These are phyloP conservation scores for Musa itinerans DNA, from an alignment of 176 grass and related monocot genomes.

Conservation along the genomic window DNA sequence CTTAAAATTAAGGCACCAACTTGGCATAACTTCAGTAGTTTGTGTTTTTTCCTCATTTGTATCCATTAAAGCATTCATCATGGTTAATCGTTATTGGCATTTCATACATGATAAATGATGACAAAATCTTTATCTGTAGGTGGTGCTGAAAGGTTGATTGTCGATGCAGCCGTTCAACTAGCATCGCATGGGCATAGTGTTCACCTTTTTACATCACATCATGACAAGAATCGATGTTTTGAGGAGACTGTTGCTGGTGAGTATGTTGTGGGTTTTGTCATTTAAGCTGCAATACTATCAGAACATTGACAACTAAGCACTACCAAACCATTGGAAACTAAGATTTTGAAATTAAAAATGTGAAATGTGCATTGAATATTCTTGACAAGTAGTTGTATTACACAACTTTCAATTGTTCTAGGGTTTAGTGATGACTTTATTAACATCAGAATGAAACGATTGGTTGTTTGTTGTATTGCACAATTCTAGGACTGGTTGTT, in stretches of 20 bases:
- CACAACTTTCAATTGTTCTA: too few relatives aligned
- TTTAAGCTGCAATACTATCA: neutral
- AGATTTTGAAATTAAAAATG: neutral
- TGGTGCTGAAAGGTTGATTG: slow-evolving; percentile 88
- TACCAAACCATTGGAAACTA: neutral
- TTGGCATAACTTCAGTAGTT: neutral
- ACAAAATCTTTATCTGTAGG: slow-evolving; percentile 27
- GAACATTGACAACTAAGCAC: neutral
- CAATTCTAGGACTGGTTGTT: too few relatives aligned
- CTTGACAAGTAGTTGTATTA: neutral
- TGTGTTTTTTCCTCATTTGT: neutral
- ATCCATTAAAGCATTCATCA: neutral
- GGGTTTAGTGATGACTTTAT: neutral
- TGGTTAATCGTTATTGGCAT: neutral
- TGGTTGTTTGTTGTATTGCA: neutral
- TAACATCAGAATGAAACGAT: neutral
- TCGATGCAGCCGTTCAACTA: slow-evolving; percentile 80
- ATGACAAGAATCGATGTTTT: slow-evolving; percentile 86
- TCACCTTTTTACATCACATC: slow-evolving; percentile 86
- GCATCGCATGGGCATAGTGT: slow-evolving; percentile 63
- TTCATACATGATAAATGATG: neutral
- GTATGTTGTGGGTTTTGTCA: neutral
- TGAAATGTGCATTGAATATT: neutral
- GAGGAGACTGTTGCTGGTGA: slow-evolving; percentile 90
- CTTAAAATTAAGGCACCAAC: neutral